phyloP scores from a whole-genome alignment of 2,329 filamentous ascomycete genomes.

The Colletotrichum filicis region DNA sequence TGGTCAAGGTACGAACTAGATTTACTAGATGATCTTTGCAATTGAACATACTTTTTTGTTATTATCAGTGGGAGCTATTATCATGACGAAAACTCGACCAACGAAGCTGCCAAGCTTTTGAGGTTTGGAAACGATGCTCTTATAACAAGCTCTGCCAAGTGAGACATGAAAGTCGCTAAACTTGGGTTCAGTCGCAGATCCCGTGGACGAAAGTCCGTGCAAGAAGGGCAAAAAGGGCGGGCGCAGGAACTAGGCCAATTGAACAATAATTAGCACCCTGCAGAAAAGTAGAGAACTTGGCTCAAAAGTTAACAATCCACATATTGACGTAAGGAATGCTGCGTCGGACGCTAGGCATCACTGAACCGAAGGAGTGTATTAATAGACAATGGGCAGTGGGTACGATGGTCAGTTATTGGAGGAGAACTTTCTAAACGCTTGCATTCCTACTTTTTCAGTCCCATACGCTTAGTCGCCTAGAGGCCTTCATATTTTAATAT shows the following conservation, averaged over 20 bases:
- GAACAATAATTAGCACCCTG: background rate
- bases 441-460: too few species aligned
- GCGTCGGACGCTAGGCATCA: too few species aligned
- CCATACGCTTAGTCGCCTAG: too few species aligned
- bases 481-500: too few species aligned
- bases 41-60: background rate
- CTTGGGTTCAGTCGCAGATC: constrained; percentile 3
- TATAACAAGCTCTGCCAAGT: constrained; percentile 3
- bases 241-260: background rate
- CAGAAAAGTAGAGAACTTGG: too few species aligned
- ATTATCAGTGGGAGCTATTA: background rate
- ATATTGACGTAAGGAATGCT: too few species aligned
- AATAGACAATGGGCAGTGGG: too few species aligned
- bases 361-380: too few species aligned
- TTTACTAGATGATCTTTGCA: background rate
- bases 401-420: too few species aligned
- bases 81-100: too few species aligned
- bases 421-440: too few species aligned
- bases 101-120: background rate
- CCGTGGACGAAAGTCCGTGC: background rate
- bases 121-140: background rate
- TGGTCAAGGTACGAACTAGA: constrained; percentile 25
- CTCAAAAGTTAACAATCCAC: too few species aligned
- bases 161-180: constrained; percentile 21
- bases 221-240: constrained; percentile 19